These are phyloP conservation scores for Amylostereum areolatum DNA, from an alignment of 1,284 basidiomycete species.

Conservation along the genomic window DNA sequence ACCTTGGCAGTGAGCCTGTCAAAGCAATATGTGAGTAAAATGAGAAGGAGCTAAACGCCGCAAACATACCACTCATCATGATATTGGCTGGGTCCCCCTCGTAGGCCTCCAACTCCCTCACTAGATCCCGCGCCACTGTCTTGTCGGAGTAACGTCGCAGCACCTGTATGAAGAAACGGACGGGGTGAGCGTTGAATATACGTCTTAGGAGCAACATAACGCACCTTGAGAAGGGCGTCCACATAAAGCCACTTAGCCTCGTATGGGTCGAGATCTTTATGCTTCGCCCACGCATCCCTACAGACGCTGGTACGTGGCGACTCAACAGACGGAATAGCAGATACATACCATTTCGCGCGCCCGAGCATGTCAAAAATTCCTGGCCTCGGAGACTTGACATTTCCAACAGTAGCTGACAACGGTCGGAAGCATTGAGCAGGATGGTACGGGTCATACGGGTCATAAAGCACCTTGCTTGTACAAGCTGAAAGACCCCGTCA, in stretches of 20 bases:
- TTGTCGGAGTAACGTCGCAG: conserved; percentile 80
- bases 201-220: conserved; percentile 5
- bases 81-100: conserved; percentile 65
- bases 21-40: not conserved
- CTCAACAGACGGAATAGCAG: conserved; percentile 6
- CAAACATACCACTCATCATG: conserved; percentile 58
- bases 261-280: conserved; percentile 70
- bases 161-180: conserved; percentile 42
- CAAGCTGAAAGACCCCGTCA: conserved; percentile 41
- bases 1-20: conserved; percentile 40
- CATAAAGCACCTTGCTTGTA: conserved; percentile 79
- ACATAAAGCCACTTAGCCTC: conserved; percentile 92
- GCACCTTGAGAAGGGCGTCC: conserved; percentile 78
- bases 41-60: conserved; percentile 4
- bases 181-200: not conserved
- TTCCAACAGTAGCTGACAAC: conserved; percentile 76
- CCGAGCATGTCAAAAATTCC: conserved; percentile 91
- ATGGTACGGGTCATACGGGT: not conserved
- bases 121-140: conserved; percentile 69
- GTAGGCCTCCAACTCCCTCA: conserved; percentile 81
- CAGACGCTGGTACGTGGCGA: conserved; percentile 20
- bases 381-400: conserved; percentile 77
- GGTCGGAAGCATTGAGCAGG: conserved; percentile 1
- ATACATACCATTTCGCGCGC: conserved; percentile 83
- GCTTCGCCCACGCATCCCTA: conserved; percentile 95